Evolutionary conservation across 768 basidiomycete species (phyloP).

Genomic region (Pisolithus sp.): DNA sequence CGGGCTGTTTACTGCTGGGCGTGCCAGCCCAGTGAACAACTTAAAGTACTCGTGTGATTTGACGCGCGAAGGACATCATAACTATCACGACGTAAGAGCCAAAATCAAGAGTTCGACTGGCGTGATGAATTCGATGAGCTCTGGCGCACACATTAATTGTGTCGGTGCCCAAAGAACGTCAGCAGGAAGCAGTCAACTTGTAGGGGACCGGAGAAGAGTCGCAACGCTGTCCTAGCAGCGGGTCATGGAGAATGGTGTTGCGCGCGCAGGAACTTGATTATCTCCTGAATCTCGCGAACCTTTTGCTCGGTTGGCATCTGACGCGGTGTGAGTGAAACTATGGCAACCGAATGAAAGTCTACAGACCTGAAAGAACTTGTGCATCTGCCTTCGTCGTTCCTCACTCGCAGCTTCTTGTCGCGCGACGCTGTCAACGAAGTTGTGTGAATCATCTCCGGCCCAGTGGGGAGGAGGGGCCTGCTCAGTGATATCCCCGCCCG

Average conservation of each 20-base stretch:
- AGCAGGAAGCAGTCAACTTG: too few species aligned
- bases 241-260: constrained; percentile 2
- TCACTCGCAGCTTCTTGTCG: constrained; percentile 32
- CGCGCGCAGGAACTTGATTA: constrained; percentile 35
- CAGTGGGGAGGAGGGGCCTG: not conserved
- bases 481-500: not conserved
- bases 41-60: too few species aligned
- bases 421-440: constrained; percentile 45
- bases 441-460: constrained; percentile 13
- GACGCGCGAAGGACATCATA: too few species aligned
- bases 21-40: too few species aligned
- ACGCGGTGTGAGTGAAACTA: not conserved
- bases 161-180: too few species aligned
- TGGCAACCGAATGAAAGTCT: not conserved
- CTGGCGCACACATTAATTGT: too few species aligned
- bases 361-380: constrained; percentile 44
- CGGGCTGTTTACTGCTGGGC: too few species aligned
- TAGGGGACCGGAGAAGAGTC: too few species aligned
- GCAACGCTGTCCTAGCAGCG: too few species aligned
- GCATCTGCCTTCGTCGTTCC: constrained; percentile 39
- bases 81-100: too few species aligned
- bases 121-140: too few species aligned
- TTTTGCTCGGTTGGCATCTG: constrained; percentile 55
- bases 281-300: constrained; percentile 43
- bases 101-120: too few species aligned